Evolutionary conservation across 176 grass and related monocot species (phyloP), one percentile per base, ranked within the genome.

Genomic region (Oryza longistaminata): DNA sequence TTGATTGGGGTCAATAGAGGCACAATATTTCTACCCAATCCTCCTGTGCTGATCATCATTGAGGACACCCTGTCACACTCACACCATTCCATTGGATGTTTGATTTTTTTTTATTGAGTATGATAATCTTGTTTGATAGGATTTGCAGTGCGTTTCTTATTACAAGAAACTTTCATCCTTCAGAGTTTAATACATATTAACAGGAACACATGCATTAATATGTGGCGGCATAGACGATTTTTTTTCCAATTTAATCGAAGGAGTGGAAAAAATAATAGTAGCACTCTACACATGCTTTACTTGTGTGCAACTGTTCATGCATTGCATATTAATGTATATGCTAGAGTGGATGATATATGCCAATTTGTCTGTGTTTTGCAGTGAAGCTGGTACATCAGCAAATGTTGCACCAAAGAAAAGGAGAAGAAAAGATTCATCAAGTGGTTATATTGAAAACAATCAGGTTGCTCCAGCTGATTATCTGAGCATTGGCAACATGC

Each of bases 341-440:
- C 1, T 58, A 76, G 64, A 31, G 81, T 83, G 19, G 76, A 84
- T 84, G 17, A 53, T 84, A 43, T 78, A 81, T 4, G 24, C 42
- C 65, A 77, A 72, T 84, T 19, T 69, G 27, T 40, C 45, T 22
- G 22, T 88, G 49, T 84, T 87, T 82, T 90, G 78, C 78, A 99
- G 93, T 86, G 97, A 96, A 60, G 35, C 88, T 80, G 86, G 78
- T 68, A 60, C 86, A 73, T 74, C 88, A 3, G 71, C 83, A 83
- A 67, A 85, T 81, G 84, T 81, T 1, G 89, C 79, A 73, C 90
- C 88, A 76, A 99, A 88, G 82, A 99, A 94, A 92, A 90, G 93
- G 81, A 99, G 90, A 92, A 92, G 92, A 88, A 99, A 91, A 88
- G 97, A 99, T 25, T 33, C 81, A 42, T 78, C 90, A 80, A 82